A percentile compares a stretch with the other conserved stretches of the same genome.
These are phyloP conservation scores for Candida alai DNA, from an alignment of 805 yeast species.

Conservation along the genomic window DNA sequence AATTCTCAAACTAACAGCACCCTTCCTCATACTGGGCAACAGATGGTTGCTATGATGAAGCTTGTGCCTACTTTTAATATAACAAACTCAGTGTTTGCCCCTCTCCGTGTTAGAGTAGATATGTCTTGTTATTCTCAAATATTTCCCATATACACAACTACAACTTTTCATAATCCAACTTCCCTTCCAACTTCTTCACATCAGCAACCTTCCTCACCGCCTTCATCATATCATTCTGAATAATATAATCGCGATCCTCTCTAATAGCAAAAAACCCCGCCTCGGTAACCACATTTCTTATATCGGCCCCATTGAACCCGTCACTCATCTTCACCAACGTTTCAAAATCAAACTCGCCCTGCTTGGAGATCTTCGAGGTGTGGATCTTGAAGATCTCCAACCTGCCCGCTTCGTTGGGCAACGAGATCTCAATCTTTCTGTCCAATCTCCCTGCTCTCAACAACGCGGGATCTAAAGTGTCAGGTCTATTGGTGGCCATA, in stretches of 20 bases:
- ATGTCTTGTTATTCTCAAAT: too few relatives aligned
- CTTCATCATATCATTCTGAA: conserved; percentile 93
- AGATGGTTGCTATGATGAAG: too few relatives aligned
- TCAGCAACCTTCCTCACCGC: conserved; percentile 98
- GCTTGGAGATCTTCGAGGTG: conserved; percentile 76
- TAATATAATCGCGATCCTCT: conserved; percentile 92
- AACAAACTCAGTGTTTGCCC: too few relatives aligned
- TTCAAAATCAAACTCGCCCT: conserved; percentile 95
- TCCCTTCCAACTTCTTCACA: conserved; percentile 94
- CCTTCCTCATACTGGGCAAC: too few relatives aligned
- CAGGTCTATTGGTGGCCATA: conserved; percentile 99
- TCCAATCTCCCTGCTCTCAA: conserved; percentile 97
- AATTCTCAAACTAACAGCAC: too few relatives aligned
- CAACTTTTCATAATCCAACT: conserved; percentile 90
- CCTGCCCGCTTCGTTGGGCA: conserved; percentile 95
- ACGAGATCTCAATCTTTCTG: conserved; percentile 90
- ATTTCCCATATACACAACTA: too few relatives aligned
- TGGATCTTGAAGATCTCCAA: conserved; percentile 93
- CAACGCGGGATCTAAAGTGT: conserved; percentile 94
- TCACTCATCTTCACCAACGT: conserved; percentile 98
- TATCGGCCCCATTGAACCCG: conserved; percentile 98
- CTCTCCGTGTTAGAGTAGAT: too few relatives aligned
- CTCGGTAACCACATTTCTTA: conserved; percentile 95
- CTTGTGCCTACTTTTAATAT: too few relatives aligned
- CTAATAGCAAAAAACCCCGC: conserved; percentile 98